Evolutionary conservation across 352 stramenopile genomes (phyloP), one percentile per base, ranked within the genome.

Genomic region (Phytophthora vignae): DNA sequence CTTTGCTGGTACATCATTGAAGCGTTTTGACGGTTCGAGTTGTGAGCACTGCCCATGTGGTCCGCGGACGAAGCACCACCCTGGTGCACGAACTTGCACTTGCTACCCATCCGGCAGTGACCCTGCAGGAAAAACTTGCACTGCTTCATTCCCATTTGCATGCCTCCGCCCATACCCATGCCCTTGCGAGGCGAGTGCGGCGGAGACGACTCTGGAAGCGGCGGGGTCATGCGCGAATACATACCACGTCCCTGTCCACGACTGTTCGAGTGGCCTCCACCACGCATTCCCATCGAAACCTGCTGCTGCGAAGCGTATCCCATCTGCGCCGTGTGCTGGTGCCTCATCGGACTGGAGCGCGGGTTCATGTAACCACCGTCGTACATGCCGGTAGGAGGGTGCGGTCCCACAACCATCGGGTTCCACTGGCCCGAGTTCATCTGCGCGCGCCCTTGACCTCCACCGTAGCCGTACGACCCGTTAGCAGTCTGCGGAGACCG

Each of bases 61-160:
- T 77, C 62, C 31, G 66, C 52, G 4, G 67, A 73, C 44, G 67
- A 38, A 46, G 60, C 59, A 10, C 77, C 74, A 7, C 61, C 40
- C 53, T 90, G 81, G 67, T 96, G 88, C 44, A 85, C 82, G 64
- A 94, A 96, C 74, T 93, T 94, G 71, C 88, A 96, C 79, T 96
- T 96, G 70, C 72, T 89, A 31, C 87, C 88, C 87, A 96, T 94
- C 42, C 88, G 87, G 55, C 88, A 96, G 71, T 96, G 87, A 15
- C 88, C 88, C 67, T 96, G 88, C 9, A 90, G 62, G 63, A 91
- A 96, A 60, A 94, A 96, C 70, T 94, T 94, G 74, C 88, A 96
- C 59, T 90, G 85, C 75, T 94, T 94, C 70, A 83, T 81, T 17
- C 82, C 79, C 72, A 85, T 77, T 17, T 74, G 60, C 61, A 77